Base-by-base conservation (phyloP, 306 rosid genomes). In the Casuarina glauca region DNA sequence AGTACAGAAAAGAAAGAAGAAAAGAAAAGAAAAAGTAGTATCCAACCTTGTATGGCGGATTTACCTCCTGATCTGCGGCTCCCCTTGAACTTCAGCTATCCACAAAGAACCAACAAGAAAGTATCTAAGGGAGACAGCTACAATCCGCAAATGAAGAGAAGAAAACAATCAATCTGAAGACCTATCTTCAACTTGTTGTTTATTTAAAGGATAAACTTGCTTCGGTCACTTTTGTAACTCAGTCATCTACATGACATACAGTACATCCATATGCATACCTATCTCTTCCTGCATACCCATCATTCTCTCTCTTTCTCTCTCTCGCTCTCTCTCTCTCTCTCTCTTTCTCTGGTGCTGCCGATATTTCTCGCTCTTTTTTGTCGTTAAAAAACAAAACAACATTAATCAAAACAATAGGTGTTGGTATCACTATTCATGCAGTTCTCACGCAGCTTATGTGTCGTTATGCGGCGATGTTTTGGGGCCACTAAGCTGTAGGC, bases 401-500 rank as follows among this genome's bases (percentile, higher is more conserved):
- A 62, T 38, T 38, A 51, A 53, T 5, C 5, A 46, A 39, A 19
- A 9, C 52, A 64, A 68, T 60, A 83, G 89, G 78, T 79, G 84
- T 32, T 76, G 64, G 76, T 81, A 90, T 87, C 86, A 76, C 87
- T 87, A 73, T 90, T 82, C 78, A 75, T 81, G 88, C 82, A 83
- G 87, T 63, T 79, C n/a, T 77, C 82, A 84, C 86, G 87, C 82
- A 85, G 93, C 85, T 84, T 62, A 62, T 49, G 84, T 84, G 97
- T 86, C 90, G 87, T 87, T 72, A 73, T 74, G 76, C 76, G 89
- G 78, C 70, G 80, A 78, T 83, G 80, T 83, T 41, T 78, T 71
- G 91, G 93, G 96, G 87, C 91, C 90, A 85, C 88, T 74, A 78
- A 70, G 45, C 80, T 50, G 70, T 84, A 79, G 83, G 82, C 81